Percentiles rank a stretch among this genome's conserved stretches.
Conservation (phyloP, 2,329 filamentous ascomycete species). For the Neonectria ditissima region DNA sequence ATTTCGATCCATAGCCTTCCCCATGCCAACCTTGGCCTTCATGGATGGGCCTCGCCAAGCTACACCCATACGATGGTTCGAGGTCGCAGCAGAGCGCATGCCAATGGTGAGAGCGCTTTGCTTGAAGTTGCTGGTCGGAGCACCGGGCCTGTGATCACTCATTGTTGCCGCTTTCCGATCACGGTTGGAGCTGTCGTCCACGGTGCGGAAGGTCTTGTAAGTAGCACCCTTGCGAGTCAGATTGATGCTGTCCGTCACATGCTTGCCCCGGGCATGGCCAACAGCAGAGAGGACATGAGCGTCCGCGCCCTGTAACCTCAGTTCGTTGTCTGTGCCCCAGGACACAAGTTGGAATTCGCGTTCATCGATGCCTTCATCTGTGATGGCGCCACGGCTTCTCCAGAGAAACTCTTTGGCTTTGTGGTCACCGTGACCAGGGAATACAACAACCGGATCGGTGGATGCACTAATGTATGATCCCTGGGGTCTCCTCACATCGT, state of each 20-base stretch:
- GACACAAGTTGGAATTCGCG: conserved; percentile 94
- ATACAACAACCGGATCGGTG: conserved; percentile 66
- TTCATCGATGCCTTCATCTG: conserved; percentile 77
- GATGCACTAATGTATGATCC: conserved; percentile 58
- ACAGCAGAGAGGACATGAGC: conserved; percentile 73
- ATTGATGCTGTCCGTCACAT: conserved; percentile 72
- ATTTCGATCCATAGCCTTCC: conserved; percentile 58
- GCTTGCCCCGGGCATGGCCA: conserved; percentile 77
- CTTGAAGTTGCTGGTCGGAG: conserved; percentile 55
- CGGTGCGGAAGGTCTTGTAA: conserved; percentile 87
- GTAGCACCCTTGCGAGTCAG: conserved; percentile 85
- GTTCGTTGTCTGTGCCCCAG: conserved; percentile 88
- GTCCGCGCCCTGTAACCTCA: conserved; percentile 82
- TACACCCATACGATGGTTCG: conserved; percentile 48
- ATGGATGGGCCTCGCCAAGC: conserved; percentile 69
- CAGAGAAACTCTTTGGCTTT: conserved; percentile 94
- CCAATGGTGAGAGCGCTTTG: conserved; percentile 59
- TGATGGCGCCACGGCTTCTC: conserved; percentile 78
- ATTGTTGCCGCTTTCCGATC: conserved; percentile 72
- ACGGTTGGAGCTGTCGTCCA: conserved; percentile 68
- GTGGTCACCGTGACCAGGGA: conserved; percentile 70
- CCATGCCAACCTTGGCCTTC: conserved; percentile 63
- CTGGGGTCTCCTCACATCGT: conserved; percentile 70
- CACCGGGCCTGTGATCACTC: conserved; percentile 67
- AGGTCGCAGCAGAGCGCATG: conserved; percentile 52